Evolutionary conservation across 371 early-diverging fungal species (phyloP).

Genomic region (Globomyces sp.): DNA sequence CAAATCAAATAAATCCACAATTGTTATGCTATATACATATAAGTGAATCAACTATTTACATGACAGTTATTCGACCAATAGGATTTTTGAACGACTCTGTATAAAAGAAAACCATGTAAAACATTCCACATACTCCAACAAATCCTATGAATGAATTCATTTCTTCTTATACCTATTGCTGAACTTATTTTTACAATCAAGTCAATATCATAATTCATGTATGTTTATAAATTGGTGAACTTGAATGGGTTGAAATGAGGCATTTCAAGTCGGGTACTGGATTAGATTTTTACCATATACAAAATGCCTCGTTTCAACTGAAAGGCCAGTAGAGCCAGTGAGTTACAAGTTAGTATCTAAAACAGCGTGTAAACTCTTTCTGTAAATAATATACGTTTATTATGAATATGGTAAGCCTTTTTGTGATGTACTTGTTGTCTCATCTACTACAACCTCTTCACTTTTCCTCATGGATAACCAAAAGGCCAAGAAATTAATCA

Average conservation of each 20-base stretch:
- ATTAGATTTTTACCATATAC: too few relatives aligned
- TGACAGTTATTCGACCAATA: constrained; percentile 1
- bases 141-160: background rate
- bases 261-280: background rate
- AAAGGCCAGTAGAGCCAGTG: too few relatives aligned
- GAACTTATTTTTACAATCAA: constrained; percentile 1
- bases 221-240: background rate
- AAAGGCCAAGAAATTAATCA: too few relatives aligned
- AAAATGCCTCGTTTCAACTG: too few relatives aligned
- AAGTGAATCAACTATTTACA: background rate
- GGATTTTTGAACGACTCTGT: constrained; percentile 2
- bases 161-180: background rate
- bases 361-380: too few relatives aligned
- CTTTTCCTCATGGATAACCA: too few relatives aligned
- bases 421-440: too few relatives aligned
- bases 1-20: constrained; percentile 2
- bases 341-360: too few relatives aligned
- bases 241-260: background rate
- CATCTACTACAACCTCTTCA: too few relatives aligned
- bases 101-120: background rate
- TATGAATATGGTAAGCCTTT: too few relatives aligned
- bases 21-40: background rate
- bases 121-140: background rate
- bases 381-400: too few relatives aligned
- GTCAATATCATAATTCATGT: background rate